phyloP scores from a whole-genome alignment of 805 yeast genomes.

The Starmerella etchellsii region DNA sequence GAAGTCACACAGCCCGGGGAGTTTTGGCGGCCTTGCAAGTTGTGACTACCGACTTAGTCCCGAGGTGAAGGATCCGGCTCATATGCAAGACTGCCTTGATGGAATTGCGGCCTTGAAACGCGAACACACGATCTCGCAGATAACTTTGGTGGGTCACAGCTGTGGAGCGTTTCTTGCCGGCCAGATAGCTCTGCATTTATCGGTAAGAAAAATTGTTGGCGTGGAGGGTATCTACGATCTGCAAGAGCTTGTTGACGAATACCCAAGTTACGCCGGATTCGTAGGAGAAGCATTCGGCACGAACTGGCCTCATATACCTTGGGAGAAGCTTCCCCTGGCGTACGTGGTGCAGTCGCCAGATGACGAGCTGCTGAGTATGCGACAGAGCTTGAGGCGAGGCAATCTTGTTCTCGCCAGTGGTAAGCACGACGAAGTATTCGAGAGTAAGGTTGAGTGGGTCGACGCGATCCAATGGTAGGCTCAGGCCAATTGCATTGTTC shows the following conservation, averaged over 20 bases:
- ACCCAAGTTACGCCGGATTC: constrained; percentile 45
- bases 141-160: constrained; percentile 55
- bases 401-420: constrained; percentile 25
- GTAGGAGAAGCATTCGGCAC: constrained; percentile 45
- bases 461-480: too few relatives aligned
- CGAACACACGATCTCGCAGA: constrained; percentile 21
- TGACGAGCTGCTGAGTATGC: constrained; percentile 50
- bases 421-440: constrained; percentile 52
- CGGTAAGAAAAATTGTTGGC: constrained; percentile 10
- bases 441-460: constrained; percentile 10
- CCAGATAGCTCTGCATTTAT: constrained; percentile 28
- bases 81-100: constrained; percentile 40
- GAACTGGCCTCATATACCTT: constrained; percentile 21
- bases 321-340: constrained; percentile 4
- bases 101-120: constrained; percentile 30
- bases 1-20: constrained; percentile 22
- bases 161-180: constrained; percentile 62
- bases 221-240: constrained; percentile 64
- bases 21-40: constrained; percentile 27
- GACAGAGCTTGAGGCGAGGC: constrained; percentile 32
- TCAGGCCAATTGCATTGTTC: too few relatives aligned
- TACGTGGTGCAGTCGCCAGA: constrained; percentile 37
- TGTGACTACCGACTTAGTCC: constrained; percentile 61
- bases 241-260: constrained; percentile 39
- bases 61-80: constrained; percentile 46